These are phyloP conservation scores for Eucalyptus dawsonii DNA, from an alignment of 345 rosid species.

Conservation along the genomic window DNA sequence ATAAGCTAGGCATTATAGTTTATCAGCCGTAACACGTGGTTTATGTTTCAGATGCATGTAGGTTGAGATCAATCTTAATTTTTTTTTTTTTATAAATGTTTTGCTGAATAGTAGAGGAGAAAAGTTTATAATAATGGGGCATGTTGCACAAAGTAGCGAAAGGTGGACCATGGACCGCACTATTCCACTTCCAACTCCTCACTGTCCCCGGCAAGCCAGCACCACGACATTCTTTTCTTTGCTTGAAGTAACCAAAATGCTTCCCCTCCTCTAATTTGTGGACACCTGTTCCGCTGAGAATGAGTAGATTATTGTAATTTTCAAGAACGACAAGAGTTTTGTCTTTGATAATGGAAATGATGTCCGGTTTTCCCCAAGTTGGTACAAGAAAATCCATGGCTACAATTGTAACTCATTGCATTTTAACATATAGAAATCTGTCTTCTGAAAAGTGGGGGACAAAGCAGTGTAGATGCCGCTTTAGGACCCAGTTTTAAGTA, in stretches of 20 bases:
- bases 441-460: background rate
- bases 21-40: background rate
- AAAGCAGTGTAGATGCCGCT: background rate
- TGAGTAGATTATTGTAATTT: background rate
- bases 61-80: background rate
- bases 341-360: background rate
- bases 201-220: background rate
- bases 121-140: background rate
- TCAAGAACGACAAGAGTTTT: background rate
- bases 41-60: background rate
- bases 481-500: background rate
- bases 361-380: background rate
- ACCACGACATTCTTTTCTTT: background rate
- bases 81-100: background rate
- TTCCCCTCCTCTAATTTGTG: background rate
- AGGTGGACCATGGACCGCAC: background rate
- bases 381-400: background rate
- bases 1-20: background rate
- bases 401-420: background rate
- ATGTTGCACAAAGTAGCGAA: background rate
- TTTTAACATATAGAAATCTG: background rate
- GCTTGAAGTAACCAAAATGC: background rate
- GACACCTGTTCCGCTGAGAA: background rate
- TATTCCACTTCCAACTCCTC: background rate
- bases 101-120: background rate